phyloP scores from a whole-genome alignment of 2,329 filamentous ascomycete species.

The Talaromyces sp. region DNA sequence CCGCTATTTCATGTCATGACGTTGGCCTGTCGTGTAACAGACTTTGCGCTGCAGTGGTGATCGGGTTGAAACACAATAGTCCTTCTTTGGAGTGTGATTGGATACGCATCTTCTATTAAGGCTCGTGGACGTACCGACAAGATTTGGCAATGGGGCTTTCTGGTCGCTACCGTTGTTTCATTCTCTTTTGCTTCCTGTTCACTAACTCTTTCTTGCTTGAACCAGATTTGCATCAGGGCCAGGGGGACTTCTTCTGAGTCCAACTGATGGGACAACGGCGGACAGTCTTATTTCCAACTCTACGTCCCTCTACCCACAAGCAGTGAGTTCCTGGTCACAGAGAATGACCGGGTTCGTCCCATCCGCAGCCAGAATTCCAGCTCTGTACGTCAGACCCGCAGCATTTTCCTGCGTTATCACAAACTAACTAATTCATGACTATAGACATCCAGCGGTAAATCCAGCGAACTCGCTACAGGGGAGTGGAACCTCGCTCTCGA shows the following conservation, averaged over 20 bases:
- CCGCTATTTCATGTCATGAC: background rate
- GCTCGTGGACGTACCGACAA: slow-evolving; percentile 16
- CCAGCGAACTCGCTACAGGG: slow-evolving; percentile 42
- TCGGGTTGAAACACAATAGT: background rate
- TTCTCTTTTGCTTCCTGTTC: background rate
- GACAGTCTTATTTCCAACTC: slow-evolving; percentile 34
- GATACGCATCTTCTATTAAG: background rate
- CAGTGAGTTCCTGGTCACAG: slow-evolving; percentile 32
- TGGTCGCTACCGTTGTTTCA: background rate
- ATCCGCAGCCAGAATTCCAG: slow-evolving; percentile 29
- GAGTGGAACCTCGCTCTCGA: slow-evolving; percentile 28
- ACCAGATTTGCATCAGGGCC: slow-evolving; percentile 50
- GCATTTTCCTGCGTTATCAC: background rate
- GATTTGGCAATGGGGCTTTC: slow-evolving; percentile 26
- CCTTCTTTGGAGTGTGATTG: slow-evolving; percentile 5
- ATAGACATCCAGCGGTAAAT: slow-evolving; percentile 46
- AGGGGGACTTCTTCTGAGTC: slow-evolving; percentile 48
- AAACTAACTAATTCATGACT: slow-evolving; percentile 4
- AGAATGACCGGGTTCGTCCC: slow-evolving; percentile 38
- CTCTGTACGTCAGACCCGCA: slow-evolving; percentile 35
- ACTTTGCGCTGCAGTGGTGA: background rate
- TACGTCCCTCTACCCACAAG: slow-evolving; percentile 34
- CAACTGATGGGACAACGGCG: slow-evolving; percentile 28
- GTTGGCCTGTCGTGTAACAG: background rate
- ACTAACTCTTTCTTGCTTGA: slow-evolving; percentile 21